These are phyloP conservation scores for Globisporangium recalcitrans DNA, from an alignment of 352 stramenopile species.

Conservation along the genomic window DNA sequence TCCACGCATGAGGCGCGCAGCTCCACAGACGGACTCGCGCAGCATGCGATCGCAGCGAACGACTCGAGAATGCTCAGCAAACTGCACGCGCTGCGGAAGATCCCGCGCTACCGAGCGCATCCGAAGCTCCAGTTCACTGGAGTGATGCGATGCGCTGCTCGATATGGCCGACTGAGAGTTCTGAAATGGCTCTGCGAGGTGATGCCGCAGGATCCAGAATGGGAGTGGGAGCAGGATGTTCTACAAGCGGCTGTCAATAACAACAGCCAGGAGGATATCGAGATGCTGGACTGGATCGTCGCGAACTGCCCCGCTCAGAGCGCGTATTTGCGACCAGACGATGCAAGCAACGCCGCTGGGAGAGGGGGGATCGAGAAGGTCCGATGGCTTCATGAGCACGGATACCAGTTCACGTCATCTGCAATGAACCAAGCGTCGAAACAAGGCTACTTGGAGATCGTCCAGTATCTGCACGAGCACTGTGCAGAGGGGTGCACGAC, in stretches of 20 bases:
- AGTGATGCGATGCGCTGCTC: neutral
- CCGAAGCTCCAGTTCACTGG: neutral
- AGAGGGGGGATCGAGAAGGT: neutral
- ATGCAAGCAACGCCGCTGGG: neutral
- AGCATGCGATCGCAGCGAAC: neutral
- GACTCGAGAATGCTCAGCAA: neutral
- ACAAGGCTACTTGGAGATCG: neutral
- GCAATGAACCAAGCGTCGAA: constrained; percentile 4
- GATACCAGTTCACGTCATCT: neutral
- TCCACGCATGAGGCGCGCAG: neutral
- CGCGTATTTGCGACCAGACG: neutral
- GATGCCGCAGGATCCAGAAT: neutral
- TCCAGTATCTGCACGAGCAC: neutral
- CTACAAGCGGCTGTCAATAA: constrained; percentile 1
- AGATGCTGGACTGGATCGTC: constrained; percentile 1
- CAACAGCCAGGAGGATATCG: neutral
- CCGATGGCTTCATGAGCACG: constrained; percentile 4
- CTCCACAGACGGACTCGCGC: neutral
- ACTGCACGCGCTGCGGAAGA: constrained; percentile 2
- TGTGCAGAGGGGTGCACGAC: constrained; percentile 2
- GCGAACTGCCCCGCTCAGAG: neutral
- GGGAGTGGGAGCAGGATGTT: constrained; percentile 4
- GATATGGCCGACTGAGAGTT: neutral
- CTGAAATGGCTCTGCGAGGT: constrained; percentile 2
- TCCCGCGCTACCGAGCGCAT: neutral